Evolutionary conservation across 169 alveolate genomes (phyloP).

Genomic region (Babesia ovis): DNA sequence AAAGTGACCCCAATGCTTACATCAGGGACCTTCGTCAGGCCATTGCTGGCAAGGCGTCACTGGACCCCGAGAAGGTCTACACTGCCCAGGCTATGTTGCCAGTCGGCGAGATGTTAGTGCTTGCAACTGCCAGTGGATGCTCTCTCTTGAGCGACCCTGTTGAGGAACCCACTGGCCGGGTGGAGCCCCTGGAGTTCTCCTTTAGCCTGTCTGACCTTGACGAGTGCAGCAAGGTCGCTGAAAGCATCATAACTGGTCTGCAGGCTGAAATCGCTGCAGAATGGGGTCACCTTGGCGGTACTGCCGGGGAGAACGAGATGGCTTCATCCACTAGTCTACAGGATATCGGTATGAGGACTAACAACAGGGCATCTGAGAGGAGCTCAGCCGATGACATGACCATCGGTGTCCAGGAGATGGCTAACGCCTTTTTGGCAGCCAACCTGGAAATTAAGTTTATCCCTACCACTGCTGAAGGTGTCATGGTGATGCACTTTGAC

Average conservation of each 20-base stretch:
- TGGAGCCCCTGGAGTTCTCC: slow-evolving; percentile 49
- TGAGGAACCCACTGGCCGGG: slow-evolving; percentile 13
- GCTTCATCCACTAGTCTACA: slow-evolving; percentile 29
- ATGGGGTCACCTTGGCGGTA: slow-evolving; percentile 20
- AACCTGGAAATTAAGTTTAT: slow-evolving; percentile 33
- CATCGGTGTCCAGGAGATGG: slow-evolving; percentile 32
- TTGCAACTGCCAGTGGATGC: slow-evolving; percentile 68
- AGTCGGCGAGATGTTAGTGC: slow-evolving; percentile 53
- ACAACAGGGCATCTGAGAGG: background rate
- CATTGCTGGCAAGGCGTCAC: slow-evolving; percentile 20
- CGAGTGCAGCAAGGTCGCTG: slow-evolving; percentile 69
- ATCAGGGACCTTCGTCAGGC: slow-evolving; percentile 48
- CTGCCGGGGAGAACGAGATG: background rate
- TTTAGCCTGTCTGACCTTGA: slow-evolving; percentile 59
- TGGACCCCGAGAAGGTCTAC: slow-evolving; percentile 61
- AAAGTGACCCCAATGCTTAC: slow-evolving; percentile 10
- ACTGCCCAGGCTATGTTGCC: slow-evolving; percentile 57
- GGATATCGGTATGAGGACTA: slow-evolving; percentile 35
- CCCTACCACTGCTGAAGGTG: slow-evolving; percentile 65
- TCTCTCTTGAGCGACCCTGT: slow-evolving; percentile 48
- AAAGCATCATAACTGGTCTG: slow-evolving; percentile 39
- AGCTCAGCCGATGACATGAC: background rate
- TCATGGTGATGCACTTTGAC: slow-evolving; percentile 46
- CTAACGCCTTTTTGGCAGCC: slow-evolving; percentile 40
- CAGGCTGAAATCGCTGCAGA: slow-evolving; percentile 36